These are phyloP conservation scores for Trichoderma sp. DNA, from an alignment of 2,329 filamentous ascomycete genomes.

Conservation along the genomic window DNA sequence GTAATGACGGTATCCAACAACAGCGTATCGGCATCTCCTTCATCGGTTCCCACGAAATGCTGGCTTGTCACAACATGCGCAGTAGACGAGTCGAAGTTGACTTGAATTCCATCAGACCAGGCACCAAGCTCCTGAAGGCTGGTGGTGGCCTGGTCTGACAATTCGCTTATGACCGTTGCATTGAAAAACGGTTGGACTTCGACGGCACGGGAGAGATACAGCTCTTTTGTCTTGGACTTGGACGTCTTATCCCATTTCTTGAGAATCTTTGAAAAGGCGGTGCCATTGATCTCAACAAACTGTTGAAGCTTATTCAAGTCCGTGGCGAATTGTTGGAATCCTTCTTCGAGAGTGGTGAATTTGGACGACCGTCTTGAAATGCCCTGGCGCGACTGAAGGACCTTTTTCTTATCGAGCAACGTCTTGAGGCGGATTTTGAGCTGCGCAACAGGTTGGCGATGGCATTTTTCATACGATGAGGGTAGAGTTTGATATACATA, in stretches of 20 bases:
- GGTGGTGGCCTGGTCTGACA: constrained; percentile 96
- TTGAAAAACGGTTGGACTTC: constrained; percentile 99
- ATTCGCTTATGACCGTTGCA: constrained; percentile 89
- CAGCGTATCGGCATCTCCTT: constrained; percentile 84
- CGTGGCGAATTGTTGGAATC: constrained; percentile 94
- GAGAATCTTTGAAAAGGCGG: constrained; percentile 95
- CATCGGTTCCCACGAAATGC: constrained; percentile 70
- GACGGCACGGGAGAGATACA: constrained; percentile 92
- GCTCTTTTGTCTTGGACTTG: constrained; percentile 96
- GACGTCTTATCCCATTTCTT: constrained; percentile 99
- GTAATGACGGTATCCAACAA: constrained; percentile 82
- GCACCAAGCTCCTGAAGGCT: constrained; percentile 90
- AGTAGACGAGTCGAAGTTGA: constrained; percentile 67
- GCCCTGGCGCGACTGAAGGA: constrained; percentile 77
- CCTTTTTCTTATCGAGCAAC: constrained; percentile 89
- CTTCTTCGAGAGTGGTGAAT: constrained; percentile 92
- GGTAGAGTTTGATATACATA: constrained; percentile 42
- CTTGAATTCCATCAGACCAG: constrained; percentile 94
- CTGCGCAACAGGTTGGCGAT: constrained; percentile 44
- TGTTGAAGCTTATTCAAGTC: constrained; percentile 97
- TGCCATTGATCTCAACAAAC: constrained; percentile 97
- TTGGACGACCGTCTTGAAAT: constrained; percentile 86
- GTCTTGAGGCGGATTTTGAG: constrained; percentile 91
- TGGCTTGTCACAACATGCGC: constrained; percentile 66
- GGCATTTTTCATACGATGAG: not conserved